These are phyloP conservation scores for Coffea eugenioides DNA, from an alignment of 257 asterid genomes.

Conservation along the genomic window DNA sequence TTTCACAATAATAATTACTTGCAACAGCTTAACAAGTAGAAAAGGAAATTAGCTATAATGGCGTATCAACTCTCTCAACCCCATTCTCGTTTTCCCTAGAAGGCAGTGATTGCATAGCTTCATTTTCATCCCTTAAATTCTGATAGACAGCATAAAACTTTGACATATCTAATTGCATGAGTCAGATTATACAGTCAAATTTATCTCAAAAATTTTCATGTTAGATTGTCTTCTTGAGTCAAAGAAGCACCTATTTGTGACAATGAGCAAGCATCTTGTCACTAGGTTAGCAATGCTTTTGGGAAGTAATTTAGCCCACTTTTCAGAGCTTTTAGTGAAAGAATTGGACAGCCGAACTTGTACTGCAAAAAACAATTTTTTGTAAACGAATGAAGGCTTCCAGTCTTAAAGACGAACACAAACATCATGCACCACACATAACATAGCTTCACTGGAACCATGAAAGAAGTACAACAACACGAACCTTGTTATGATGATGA, in stretches of 20 bases:
- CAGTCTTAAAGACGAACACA: background rate
- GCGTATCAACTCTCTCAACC: background rate
- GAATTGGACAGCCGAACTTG: background rate
- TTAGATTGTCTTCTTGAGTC: background rate
- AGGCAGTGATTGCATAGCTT: background rate
- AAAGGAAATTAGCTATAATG: background rate
- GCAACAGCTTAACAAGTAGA: background rate
- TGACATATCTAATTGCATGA: too few species aligned
- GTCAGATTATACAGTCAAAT: background rate
- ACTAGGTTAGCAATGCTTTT: background rate
- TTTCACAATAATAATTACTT: background rate
- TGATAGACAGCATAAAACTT: background rate
- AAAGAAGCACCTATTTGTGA: background rate
- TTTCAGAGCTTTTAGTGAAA: background rate
- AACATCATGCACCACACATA: background rate
- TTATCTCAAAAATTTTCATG: background rate
- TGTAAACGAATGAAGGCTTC: background rate
- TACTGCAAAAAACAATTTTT: background rate
- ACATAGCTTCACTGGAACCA: background rate
- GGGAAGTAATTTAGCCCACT: background rate
- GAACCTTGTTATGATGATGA: background rate
- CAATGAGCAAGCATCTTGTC: background rate
- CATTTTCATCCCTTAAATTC: background rate
- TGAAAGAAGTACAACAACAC: background rate
- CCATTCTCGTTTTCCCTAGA: background rate